Evolutionary conservation across 1,139 yeast genomes (phyloP).

Genomic region (Petasospora rhodanensis): DNA sequence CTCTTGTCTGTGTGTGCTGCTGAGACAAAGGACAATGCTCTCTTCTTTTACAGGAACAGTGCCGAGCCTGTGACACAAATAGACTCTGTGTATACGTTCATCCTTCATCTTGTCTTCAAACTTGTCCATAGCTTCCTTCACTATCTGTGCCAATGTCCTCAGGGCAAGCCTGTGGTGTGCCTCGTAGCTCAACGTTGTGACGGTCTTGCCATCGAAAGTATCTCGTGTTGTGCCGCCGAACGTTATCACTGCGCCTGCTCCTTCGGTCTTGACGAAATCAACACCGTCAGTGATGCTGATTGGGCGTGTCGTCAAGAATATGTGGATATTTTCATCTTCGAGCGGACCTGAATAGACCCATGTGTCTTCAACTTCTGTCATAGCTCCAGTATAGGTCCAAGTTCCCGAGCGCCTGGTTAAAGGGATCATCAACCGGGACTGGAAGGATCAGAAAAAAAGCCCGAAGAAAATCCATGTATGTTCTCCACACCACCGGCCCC

Average conservation of each 20-base stretch:
- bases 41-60: conserved; percentile 43
- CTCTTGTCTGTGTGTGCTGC: conserved; percentile 41
- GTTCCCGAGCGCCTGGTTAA: no score
- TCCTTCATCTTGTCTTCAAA: conserved; percentile 19
- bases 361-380: conserved; percentile 10
- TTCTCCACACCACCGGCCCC: no score
- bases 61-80: conserved; percentile 41
- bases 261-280: conserved; percentile 28
- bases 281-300: conserved; percentile 85
- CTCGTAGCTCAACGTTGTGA: conserved; percentile 45
- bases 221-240: conserved; percentile 48
- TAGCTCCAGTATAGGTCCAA: no score
- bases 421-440: no score
- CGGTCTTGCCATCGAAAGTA: conserved; percentile 35
- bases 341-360: conserved; percentile 48
- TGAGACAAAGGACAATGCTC: conserved; percentile 40
- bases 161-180: conserved; percentile 87
- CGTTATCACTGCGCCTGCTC: conserved; percentile 43
- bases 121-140: conserved; percentile 27
- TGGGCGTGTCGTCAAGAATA: conserved; percentile 50
- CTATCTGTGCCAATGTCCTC: conserved; percentile 53
- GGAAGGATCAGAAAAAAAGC: no score
- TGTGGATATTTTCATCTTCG: conserved; percentile 76
- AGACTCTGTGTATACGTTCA: conserved; percentile 30
- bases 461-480: no score